Conservation (phyloP, 176 grass and related monocot species). For the Oryza rufipogon region DNA sequence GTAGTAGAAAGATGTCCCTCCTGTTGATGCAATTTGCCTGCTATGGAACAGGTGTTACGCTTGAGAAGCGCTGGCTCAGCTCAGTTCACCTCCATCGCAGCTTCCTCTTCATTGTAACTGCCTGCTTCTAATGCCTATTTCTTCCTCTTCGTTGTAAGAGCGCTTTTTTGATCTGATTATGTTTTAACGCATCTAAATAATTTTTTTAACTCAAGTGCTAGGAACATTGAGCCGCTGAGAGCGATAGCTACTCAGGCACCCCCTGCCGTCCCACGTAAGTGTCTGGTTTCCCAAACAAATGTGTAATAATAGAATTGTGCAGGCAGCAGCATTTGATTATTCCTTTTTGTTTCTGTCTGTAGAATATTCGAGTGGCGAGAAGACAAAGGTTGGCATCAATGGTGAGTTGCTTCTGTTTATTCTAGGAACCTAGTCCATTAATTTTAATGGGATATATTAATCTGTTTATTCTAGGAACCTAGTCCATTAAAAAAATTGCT, state of each 20-base stretch:
- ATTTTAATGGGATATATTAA: slow-evolving; percentile 10
- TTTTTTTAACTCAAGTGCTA: slow-evolving; percentile 43
- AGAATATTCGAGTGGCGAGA: slow-evolving; percentile 80
- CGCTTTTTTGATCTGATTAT: neutral
- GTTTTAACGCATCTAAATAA: neutral
- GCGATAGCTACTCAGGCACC: slow-evolving; percentile 78
- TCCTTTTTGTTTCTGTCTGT: slow-evolving; percentile 39
- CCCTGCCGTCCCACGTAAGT: slow-evolving; percentile 70
- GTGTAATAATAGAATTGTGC: neutral
- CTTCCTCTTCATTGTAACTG: slow-evolving; percentile 45
- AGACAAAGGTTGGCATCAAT: slow-evolving; percentile 90
- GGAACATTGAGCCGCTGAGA: slow-evolving; percentile 65
- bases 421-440: neutral
- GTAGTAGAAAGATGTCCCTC: neutral
- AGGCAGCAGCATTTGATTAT: neutral
- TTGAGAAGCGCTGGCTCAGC: slow-evolving; percentile 29
- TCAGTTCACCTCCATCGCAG: slow-evolving; percentile 16
- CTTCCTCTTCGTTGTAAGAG: neutral
- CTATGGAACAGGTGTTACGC: slow-evolving; percentile 33
- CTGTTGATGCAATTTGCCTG: slow-evolving; percentile 15
- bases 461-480: neutral
- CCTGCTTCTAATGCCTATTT: neutral
- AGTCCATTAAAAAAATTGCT: neutral
- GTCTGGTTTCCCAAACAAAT: slow-evolving; percentile 6
- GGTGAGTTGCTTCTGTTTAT: slow-evolving; percentile 54